Conservation (phyloP, 495 filamentous ascomycete genomes). For the Aspergillus bridgeri region DNA sequence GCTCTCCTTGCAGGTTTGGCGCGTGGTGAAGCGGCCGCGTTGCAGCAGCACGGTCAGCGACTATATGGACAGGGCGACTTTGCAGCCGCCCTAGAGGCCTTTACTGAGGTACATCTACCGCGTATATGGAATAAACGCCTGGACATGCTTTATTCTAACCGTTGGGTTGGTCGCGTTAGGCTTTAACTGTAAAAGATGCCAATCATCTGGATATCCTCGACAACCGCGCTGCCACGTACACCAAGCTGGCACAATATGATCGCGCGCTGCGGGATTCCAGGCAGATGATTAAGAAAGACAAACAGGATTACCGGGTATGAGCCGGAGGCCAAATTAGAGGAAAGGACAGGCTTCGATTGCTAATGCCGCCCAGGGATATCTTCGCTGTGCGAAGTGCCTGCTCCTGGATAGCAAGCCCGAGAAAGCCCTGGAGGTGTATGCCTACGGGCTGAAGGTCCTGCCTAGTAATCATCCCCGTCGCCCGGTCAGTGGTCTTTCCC, state of each 20-base stretch:
- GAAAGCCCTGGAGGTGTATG: constrained; percentile 57
- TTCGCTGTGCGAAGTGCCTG: constrained; percentile 61
- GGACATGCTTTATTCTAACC: background rate
- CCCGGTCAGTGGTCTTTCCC: constrained; percentile 30
- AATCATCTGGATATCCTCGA: constrained; percentile 49
- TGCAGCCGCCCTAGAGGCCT: constrained; percentile 37
- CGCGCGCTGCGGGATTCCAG: constrained; percentile 57
- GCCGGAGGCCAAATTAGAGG: no score
- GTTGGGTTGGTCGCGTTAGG: constrained; percentile 26
- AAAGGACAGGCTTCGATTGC: no score
- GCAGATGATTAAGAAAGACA: constrained; percentile 53
- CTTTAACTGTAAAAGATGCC: constrained; percentile 28
- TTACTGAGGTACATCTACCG: constrained; percentile 35
- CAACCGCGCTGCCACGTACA: constrained; percentile 57
- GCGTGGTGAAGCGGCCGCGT: constrained; percentile 12
- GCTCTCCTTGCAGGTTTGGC: constrained; percentile 2
- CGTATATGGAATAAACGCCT: constrained; percentile 11
- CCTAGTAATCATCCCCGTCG: constrained; percentile 39
- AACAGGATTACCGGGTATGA: constrained; percentile 46
- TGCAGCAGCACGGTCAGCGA: constrained; percentile 37
- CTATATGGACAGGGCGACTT: constrained; percentile 41
- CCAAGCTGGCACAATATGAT: constrained; percentile 52
- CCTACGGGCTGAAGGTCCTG: constrained; percentile 54
- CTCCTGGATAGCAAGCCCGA: constrained; percentile 50
- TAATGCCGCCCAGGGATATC: constrained; percentile 50